A percentile compares a stretch with the other conserved stretches of the same genome.
Conservation (phyloP, 306 rosid species). For the Astragalus membranaceus region DNA sequence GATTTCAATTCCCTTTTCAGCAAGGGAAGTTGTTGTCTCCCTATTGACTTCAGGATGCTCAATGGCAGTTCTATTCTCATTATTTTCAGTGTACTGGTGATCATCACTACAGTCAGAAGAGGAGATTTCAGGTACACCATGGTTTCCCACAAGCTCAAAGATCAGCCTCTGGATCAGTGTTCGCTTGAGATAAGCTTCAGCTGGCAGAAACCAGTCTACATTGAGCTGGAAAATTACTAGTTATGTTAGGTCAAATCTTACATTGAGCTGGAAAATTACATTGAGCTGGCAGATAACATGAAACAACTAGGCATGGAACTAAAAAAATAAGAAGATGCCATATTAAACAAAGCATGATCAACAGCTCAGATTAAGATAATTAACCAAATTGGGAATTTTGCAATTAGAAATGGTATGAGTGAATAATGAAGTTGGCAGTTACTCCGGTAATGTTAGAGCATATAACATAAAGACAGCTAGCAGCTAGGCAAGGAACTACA, state of each 20-base stretch:
- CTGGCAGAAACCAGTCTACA: conserved; percentile 80
- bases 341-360: not conserved
- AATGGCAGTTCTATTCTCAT: conserved; percentile 29
- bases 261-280: conserved; percentile 62
- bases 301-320: not conserved
- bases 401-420: conserved; percentile 11
- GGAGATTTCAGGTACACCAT: conserved; percentile 33
- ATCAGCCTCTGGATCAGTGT: conserved; percentile 77
- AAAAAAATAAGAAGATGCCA: not conserved
- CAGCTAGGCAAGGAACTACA: not conserved
- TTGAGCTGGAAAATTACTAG: conserved; percentile 53
- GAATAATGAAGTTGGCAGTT: not conserved
- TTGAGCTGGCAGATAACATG: conserved; percentile 57
- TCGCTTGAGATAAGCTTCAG: conserved; percentile 90
- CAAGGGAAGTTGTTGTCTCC: conserved; percentile 40
- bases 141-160: conserved; percentile 58
- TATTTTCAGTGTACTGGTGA: conserved; percentile 27
- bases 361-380: not conserved
- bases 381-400: not conserved
- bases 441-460: conserved; percentile 15
- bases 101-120: conserved; percentile 48
- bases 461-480: not conserved
- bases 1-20: conserved; percentile 60
- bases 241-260: conserved; percentile 11
- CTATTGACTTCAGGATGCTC: conserved; percentile 40